Base-by-base conservation (phyloP, 2,329 filamentous ascomycete species). In the Ceratocystis ficicola region DNA sequence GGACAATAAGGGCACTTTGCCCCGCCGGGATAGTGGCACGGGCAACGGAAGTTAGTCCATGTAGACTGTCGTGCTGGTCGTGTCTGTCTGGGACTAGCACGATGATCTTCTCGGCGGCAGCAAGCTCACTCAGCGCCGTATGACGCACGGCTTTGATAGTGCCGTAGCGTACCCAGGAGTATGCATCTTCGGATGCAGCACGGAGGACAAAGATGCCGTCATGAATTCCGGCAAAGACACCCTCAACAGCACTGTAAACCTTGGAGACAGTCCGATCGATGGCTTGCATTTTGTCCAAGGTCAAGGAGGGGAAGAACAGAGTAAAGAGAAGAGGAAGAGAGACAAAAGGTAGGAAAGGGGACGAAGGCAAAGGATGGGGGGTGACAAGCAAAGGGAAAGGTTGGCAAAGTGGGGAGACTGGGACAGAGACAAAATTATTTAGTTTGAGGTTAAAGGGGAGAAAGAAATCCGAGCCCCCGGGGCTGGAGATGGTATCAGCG, bases 41-140 rank as follows among this genome's bases (percentile, higher is more conserved):
- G 25, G 60, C 41, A 28, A 62, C 44, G 7, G 41, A 46, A 28
- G 22, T 25, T 3, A 62, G 60, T 2, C 60, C 60, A 5, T 32
- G 36, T 15, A 62, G 60, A 12, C 60, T 62, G 60, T 36, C 60
- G 25, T 30, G 41, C 22, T 46, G 60, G 22, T 62, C 60, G 20
- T 46, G 60, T 12, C 28, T 22, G 60, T 62, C 60, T 0, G 60
- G 60, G 6, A 62, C 60, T 15, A 62, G 60, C 22, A 62, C 22
- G 7, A 62, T 3, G 5, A 62, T 48, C 22, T 62, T 62, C n/a
- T 44, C 41, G 12, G 60, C 60, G 12, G 22, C 60, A 17, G 60
- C 22, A 6, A 62, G 20, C 10, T 30, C 41, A n/a, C 41, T 2
- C 10, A 28, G 22, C 17, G 60, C 17, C 3, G 36, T n/a, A 15